Conservation (phyloP, 805 yeast species). For the Saccharomycopsis lassenensis region DNA sequence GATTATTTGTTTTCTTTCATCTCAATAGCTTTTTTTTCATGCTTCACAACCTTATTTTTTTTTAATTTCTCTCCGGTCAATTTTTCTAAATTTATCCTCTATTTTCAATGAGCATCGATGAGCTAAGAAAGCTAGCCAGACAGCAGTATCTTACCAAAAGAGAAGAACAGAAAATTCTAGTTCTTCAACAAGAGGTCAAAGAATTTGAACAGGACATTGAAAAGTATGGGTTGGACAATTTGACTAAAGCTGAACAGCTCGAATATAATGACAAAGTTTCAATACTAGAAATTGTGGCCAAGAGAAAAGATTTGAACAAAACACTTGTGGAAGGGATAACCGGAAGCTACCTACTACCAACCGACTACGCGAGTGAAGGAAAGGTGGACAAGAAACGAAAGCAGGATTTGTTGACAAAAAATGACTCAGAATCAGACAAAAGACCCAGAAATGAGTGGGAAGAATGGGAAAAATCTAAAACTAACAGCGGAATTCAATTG, state of each 20-base stretch:
- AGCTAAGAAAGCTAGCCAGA: constrained; percentile 14
- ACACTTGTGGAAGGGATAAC: constrained; percentile 15
- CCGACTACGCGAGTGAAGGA: constrained; percentile 30
- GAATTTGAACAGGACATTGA: constrained; percentile 39
- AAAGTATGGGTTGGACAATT: constrained; percentile 42
- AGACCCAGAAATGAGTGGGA: constrained; percentile 22
- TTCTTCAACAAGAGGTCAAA: constrained; percentile 29
- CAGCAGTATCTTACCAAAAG: constrained; percentile 10
- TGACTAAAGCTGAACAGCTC: constrained; percentile 37
- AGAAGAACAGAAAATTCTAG: constrained; percentile 13
- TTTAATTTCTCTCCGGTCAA: too few relatives aligned
- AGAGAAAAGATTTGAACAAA: constrained; percentile 26
- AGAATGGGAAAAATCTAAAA: constrained; percentile 34
- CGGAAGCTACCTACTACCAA: constrained; percentile 44
- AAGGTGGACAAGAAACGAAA: constrained; percentile 45
- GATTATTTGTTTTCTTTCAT: too few relatives aligned
- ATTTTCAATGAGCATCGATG: constrained; percentile 3
- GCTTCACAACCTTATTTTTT: too few relatives aligned
- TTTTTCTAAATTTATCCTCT: too few relatives aligned
- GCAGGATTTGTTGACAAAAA: constrained; percentile 35
- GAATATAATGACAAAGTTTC: constrained; percentile 43
- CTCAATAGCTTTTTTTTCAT: too few relatives aligned
- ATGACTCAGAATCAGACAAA: constrained; percentile 17
- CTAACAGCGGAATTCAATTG: constrained; percentile 18
- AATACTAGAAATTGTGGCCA: constrained; percentile 33